These are phyloP conservation scores for Moelleriella libera DNA, from an alignment of 2,329 filamentous ascomycete genomes.

Conservation along the genomic window DNA sequence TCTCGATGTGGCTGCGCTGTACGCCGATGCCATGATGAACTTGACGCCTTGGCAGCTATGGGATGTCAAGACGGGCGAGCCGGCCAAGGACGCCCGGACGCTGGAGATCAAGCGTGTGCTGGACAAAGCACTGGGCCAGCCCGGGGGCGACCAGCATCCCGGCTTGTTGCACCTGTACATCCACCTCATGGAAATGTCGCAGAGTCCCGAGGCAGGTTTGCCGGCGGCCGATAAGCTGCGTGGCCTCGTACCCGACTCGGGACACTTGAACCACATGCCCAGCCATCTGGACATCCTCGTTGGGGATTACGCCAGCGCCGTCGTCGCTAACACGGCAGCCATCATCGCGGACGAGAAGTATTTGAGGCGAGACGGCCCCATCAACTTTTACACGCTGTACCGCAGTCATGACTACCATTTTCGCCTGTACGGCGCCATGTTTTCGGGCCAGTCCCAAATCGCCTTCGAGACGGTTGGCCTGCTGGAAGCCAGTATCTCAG, in stretches of 20 bases:
- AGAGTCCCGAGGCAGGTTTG: constrained; percentile 47
- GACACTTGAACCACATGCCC: constrained; percentile 65
- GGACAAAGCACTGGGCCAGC: constrained; percentile 31
- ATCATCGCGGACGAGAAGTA: constrained; percentile 56
- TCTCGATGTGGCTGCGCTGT: constrained; percentile 21
- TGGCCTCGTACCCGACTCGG: constrained; percentile 51
- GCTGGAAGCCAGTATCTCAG: constrained; percentile 49
- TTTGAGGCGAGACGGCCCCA: constrained; percentile 39
- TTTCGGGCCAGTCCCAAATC: constrained; percentile 49
- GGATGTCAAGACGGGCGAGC: constrained; percentile 20
- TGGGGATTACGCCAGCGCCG: constrained; percentile 55
- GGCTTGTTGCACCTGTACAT: constrained; percentile 65
- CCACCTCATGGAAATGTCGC: constrained; percentile 67
- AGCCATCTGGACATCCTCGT: constrained; percentile 61
- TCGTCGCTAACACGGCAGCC: constrained; percentile 52
- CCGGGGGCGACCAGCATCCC: constrained; percentile 37
- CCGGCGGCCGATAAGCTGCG: constrained; percentile 47
- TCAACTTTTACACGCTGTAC: constrained; percentile 68
- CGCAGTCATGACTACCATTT: constrained; percentile 64
- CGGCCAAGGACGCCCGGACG: constrained; percentile 16
- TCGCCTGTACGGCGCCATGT: constrained; percentile 65
- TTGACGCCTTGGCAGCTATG: constrained; percentile 31
- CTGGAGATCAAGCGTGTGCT: constrained; percentile 19
- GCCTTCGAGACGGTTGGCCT: constrained; percentile 45
- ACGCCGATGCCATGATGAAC: constrained; percentile 32